These are phyloP conservation scores for Macrocybe gigantea DNA, from an alignment of 768 basidiomycete genomes.

Conservation along the genomic window DNA sequence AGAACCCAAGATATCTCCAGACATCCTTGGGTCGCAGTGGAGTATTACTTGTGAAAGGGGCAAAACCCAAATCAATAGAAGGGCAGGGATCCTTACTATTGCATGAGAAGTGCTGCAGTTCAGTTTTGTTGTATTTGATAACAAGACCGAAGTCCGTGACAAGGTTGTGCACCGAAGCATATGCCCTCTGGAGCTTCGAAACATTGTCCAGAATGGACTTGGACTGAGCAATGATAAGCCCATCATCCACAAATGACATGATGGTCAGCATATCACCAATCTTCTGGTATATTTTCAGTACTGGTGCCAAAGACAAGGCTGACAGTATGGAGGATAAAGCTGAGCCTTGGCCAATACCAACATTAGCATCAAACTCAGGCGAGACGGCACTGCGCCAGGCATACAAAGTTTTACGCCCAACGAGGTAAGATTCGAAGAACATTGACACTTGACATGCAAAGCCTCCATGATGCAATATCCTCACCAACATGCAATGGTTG, in stretches of 20 bases:
- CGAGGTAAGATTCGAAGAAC: background rate
- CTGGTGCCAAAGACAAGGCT: background rate
- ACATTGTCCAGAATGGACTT: background rate
- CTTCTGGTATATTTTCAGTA: background rate
- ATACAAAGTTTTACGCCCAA: background rate
- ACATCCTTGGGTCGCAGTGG: no score
- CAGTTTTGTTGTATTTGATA: no score
- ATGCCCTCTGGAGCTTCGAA: background rate
- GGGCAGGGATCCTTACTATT: no score
- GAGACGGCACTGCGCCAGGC: background rate
- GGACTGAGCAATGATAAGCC: conserved; percentile 1
- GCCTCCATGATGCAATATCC: background rate
- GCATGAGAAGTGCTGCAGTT: no score
- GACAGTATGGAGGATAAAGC: background rate
- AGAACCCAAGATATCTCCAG: no score
- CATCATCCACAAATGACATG: conserved; percentile 4
- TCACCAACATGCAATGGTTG: background rate
- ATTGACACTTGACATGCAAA: background rate
- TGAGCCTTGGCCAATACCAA: conserved; percentile 2
- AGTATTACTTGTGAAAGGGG: no score
- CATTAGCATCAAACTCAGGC: background rate
- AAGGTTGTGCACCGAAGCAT: background rate
- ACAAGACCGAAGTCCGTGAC: no score
- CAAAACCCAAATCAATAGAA: no score
- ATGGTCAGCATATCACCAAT: background rate